phyloP scores from a whole-genome alignment of 2,329 filamentous ascomycete species.

The Epichloe amarillans region DNA sequence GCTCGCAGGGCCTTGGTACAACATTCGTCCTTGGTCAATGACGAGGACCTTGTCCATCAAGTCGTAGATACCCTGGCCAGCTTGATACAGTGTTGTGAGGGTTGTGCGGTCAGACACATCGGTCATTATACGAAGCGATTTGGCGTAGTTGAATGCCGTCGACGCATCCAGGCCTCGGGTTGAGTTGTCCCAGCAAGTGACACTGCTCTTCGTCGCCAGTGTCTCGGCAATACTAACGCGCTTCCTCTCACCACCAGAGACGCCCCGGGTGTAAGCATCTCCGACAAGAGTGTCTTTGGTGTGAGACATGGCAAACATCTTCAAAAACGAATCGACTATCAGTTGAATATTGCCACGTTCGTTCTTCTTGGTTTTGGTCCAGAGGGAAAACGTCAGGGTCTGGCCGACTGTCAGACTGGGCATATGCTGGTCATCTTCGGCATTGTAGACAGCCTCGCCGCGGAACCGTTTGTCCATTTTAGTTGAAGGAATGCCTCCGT shows the following conservation, averaged over 20 bases:
- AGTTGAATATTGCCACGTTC: conserved; percentile 50
- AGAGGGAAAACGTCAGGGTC: conserved; percentile 60
- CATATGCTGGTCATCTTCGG: conserved; percentile 65
- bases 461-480: conserved; percentile 56
- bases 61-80: conserved; percentile 15
- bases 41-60: conserved; percentile 51
- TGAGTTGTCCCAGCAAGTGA: conserved; percentile 70
- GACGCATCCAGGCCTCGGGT: conserved; percentile 70
- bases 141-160: conserved; percentile 66
- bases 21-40: conserved; percentile 53
- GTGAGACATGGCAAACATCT: conserved; percentile 68
- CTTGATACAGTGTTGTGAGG: conserved; percentile 13
- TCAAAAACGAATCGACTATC: conserved; percentile 51
- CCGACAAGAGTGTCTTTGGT: conserved; percentile 64
- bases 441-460: conserved; percentile 68
- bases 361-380: conserved; percentile 61
- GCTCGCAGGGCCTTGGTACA: conserved; percentile 48
- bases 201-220: conserved; percentile 56
- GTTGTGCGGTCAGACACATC: conserved; percentile 40
- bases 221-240: conserved; percentile 70
- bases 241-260: conserved; percentile 70
- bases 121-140: conserved; percentile 58
- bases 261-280: conserved; percentile 57
- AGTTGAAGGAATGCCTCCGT: conserved; percentile 56
- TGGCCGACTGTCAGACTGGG: conserved; percentile 64